Evolutionary conservation across 2,329 filamentous ascomycete species (phyloP).

Genomic region (Talaromyces sp.): DNA sequence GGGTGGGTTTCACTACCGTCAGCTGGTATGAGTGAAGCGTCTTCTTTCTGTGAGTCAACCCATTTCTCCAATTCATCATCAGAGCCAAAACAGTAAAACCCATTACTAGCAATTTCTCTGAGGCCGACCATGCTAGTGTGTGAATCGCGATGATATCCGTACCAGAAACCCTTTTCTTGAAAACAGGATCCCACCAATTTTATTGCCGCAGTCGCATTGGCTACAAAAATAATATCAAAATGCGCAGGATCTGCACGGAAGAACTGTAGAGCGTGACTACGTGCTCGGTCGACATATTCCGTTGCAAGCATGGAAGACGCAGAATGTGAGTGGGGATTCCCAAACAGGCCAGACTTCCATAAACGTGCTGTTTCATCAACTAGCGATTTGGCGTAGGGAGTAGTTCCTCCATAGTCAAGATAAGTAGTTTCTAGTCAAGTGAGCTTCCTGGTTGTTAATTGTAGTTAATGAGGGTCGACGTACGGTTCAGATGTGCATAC

Average conservation of each 20-base stretch:
- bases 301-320: conserved; percentile 72
- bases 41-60: conserved; percentile 39
- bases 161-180: conserved; percentile 62
- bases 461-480: background rate
- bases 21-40: conserved; percentile 10
- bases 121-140: conserved; percentile 85
- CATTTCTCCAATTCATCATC: conserved; percentile 61
- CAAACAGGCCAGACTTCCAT: conserved; percentile 72
- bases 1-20: conserved; percentile 20
- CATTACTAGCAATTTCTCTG: conserved; percentile 62
- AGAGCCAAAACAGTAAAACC: conserved; percentile 57
- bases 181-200: conserved; percentile 80
- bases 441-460: background rate
- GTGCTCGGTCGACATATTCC: conserved; percentile 67
- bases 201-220: conserved; percentile 85
- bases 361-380: conserved; percentile 72
- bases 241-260: conserved; percentile 74
- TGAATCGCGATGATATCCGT: conserved; percentile 74
- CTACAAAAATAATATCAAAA: conserved; percentile 85
- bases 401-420: conserved; percentile 91
- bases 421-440: conserved; percentile 43
- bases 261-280: conserved; percentile 65
- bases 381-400: conserved; percentile 70
- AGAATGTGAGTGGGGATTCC: conserved; percentile 88
- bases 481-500: conserved; percentile 7